Base-by-base conservation (phyloP, 2,329 filamentous ascomycete species). In the Apiospora rasikravindrae region DNA sequence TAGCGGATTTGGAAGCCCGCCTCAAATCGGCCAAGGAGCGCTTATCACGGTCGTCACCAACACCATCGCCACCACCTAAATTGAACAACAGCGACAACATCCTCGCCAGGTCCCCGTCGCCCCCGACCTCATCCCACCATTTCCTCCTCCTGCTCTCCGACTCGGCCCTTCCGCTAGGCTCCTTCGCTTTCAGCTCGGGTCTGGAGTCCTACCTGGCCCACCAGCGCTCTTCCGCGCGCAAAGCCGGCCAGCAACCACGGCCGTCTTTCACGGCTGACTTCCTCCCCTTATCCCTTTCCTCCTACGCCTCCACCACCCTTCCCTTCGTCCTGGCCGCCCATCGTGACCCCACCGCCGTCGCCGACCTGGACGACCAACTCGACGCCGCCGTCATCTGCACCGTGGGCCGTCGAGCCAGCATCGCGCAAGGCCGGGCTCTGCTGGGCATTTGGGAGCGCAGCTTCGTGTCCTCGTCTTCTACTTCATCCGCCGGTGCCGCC, bases 151-250 rank as follows among this genome's bases (percentile, higher is more conserved):
- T 96, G 4, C 90, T 96, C 68, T 90, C 94, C 67, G 94, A 96
- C 84, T 95, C 94, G 1, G 93, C 93, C 19, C 89, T 96, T 2
- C 94, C 94, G 0, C 87, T 96, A 0, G 94, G 94, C 72, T 94
- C 93, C n/a, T 96, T 96, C 83, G 94, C 94, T 77, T 96, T 96
- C 84, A 94, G 91, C 84, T 93, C 90, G 76, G 93, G 93, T 3
- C 88, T 96, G 22, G 94, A 96, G 83, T 96, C 93, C 53, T 96
- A 92, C 81, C 89, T 95, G 24, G 91, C 92, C 4, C 94, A 96
- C 84, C 71, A 71, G 74, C 37, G 45, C 75, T 33, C 19, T 71
- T 67, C 47, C 33, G 37, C 45, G 45, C 22, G 72, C 77, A 70
- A 37, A 75, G 71, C 45, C n/a, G 14, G 70, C 47, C 71, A 75